phyloP scores from a whole-genome alignment of 441 rosid species.

The Euphorbia schlechtendalii region DNA sequence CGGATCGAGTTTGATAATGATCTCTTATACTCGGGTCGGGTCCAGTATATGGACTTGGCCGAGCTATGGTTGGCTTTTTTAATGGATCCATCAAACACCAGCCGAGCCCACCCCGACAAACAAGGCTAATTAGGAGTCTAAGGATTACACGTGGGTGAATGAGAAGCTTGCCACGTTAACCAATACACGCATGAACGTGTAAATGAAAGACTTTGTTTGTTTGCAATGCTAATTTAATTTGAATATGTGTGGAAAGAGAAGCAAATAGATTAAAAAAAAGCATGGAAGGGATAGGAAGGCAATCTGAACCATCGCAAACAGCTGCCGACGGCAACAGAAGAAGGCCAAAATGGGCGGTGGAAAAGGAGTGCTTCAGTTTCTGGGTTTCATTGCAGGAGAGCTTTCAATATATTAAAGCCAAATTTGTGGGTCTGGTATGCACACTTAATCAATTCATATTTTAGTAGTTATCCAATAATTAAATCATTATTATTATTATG shows the following conservation, averaged over 20 bases:
- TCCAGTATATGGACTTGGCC: too few relatives aligned
- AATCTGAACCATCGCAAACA: not conserved
- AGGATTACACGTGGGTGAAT: conserved; percentile 13
- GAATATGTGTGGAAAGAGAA: too few relatives aligned
- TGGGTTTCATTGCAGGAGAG: conserved; percentile 40
- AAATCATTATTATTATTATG: not conserved
- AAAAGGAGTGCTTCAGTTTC: conserved; percentile 33
- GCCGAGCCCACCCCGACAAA: too few relatives aligned
- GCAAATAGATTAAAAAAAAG: too few relatives aligned
- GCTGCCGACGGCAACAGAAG: conserved; percentile 1
- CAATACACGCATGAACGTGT: conserved; percentile 5
- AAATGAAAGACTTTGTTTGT: not conserved
- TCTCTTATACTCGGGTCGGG: too few relatives aligned
- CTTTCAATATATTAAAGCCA: conserved; percentile 38
- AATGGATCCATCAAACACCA: too few relatives aligned
- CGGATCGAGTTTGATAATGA: too few relatives aligned
- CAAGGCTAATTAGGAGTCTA: too few relatives aligned
- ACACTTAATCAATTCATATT: too few relatives aligned
- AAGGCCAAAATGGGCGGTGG: conserved; percentile 23
- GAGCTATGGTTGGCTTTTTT: too few relatives aligned
- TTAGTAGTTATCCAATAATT: too few relatives aligned
- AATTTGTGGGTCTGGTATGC: conserved; percentile 37
- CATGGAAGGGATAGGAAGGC: conserved; percentile 28
- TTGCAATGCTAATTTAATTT: not conserved
- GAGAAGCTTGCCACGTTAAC: conserved; percentile 7